Percentiles rank a stretch among this genome's conserved stretches.
These are phyloP conservation scores for Paecilomyces fulvus DNA, from an alignment of 2,329 filamentous ascomycete genomes.

Conservation along the genomic window DNA sequence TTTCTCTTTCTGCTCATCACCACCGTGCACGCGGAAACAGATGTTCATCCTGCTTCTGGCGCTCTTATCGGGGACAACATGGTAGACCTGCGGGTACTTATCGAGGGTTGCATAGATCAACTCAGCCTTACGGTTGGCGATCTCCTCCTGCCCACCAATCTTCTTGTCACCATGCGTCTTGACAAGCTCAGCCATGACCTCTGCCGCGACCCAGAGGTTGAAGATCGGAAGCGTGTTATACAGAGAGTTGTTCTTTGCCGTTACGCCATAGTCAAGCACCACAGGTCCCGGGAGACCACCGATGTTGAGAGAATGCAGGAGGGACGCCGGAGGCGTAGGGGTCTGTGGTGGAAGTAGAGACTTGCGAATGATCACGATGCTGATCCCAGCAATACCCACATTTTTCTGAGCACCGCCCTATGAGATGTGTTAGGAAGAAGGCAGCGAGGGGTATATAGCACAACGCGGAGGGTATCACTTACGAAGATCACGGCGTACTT, in stretches of 20 bases:
- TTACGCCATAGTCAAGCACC: constrained; percentile 72
- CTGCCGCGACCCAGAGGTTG: constrained; percentile 82
- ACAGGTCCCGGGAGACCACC: constrained; percentile 57
- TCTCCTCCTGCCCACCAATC: constrained; percentile 65
- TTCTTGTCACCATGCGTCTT: constrained; percentile 54
- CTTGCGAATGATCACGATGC: constrained; percentile 78
- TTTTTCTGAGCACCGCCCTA: constrained; percentile 83
- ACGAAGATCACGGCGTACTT: constrained; percentile 85
- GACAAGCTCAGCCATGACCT: constrained; percentile 72
- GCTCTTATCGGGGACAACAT: constrained; percentile 65
- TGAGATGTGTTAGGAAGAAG: constrained; percentile 8
- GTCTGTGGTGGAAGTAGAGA: constrained; percentile 61
- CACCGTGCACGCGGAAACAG: constrained; percentile 70
- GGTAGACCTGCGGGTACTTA: constrained; percentile 62
- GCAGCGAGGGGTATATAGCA: not conserved
- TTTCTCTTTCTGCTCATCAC: constrained; percentile 64
- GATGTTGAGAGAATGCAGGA: constrained; percentile 68
- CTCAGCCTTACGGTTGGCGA: constrained; percentile 66
- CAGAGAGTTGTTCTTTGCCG: constrained; percentile 86
- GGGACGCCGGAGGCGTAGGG: constrained; percentile 55
- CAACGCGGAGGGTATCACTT: constrained; percentile 13
- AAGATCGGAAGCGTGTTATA: constrained; percentile 97
- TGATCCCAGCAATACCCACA: constrained; percentile 75
- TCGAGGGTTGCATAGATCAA: constrained; percentile 73
- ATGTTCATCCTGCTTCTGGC: constrained; percentile 89